Evolutionary conservation across 306 rosid species (phyloP), one percentile per base, ranked within the genome.

Genomic region (Cicer yamashitae): DNA sequence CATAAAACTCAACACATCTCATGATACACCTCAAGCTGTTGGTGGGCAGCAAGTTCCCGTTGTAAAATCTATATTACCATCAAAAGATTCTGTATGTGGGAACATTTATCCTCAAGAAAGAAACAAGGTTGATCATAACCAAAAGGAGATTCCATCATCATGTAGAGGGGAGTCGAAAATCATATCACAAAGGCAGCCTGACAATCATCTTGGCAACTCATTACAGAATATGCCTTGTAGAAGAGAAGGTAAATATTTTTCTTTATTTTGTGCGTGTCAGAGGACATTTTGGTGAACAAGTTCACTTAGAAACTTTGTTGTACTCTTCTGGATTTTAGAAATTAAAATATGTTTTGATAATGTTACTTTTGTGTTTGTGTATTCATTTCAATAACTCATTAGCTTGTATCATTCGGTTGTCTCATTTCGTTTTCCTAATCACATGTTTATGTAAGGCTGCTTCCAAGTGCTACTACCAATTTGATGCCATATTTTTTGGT

Each of bases 161-260:
- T 40, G 81, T 73, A 81, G 87, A 79, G 81, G 82, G 47, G 90
- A 87, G 74, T 66, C 84, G n/a, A 70, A 76, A 64, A 66, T 67
- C 20, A 70, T 79, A 78, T 71, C 87, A 54, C 80, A 80, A 43
- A 78, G 52, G 60, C 86, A 77, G 74, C 85, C 78, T 73, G 89
- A 77, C 74, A 84, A 83, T 54, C 82, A 39, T 67, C 82, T 72
- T 58, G 73, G 79, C 81, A 82, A 57, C 75, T 75, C 87, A 56
- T 79, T 81, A 15, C 91, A 79, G 86, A 87, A 72, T 81, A 64
- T 71, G 81, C 87, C 85, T 61, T 58, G 64, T 71, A 82, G 76
- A 82, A 86, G 78, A 75, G 78, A 84, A 62, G 93, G 97, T 91
- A 60, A 83, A 68, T 54, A 79, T 57, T 75, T 82, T 79, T 20